A percentile compares a stretch with the other conserved stretches of the same genome.
phyloP scores from a whole-genome alignment of 768 basidiomycete genomes.

The Phylloporus rhodoxanthus region DNA sequence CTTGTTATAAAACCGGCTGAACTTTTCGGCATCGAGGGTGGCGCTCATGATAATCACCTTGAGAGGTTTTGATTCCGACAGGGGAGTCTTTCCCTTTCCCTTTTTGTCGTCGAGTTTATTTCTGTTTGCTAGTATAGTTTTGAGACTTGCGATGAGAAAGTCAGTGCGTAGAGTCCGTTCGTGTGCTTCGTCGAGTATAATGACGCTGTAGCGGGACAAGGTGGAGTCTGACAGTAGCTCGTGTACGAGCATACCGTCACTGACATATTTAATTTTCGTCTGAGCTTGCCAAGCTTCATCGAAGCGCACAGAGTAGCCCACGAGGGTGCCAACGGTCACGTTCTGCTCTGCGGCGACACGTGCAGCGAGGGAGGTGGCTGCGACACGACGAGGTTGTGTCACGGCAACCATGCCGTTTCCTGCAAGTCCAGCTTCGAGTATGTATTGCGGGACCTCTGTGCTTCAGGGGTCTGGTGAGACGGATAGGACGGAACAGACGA shows the following conservation, averaged over 20 bases:
- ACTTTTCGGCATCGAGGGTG: conserved; percentile 92
- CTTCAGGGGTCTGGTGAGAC: conserved; percentile 27
- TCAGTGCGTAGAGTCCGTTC: conserved; percentile 94
- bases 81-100: conserved; percentile 35
- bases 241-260: conserved; percentile 95
- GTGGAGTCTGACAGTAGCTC: conserved; percentile 79
- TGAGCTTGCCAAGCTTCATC: conserved; percentile 68
- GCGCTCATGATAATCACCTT: conserved; percentile 98
- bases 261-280: conserved; percentile 93
- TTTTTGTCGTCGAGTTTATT: conserved; percentile 47
- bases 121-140: conserved; percentile 66
- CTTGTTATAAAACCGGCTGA: conserved; percentile 83
- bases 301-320: conserved; percentile 96
- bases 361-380: conserved; percentile 88
- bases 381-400: conserved; percentile 93
- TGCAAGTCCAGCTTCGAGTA: conserved; percentile 75
- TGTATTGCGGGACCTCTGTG: conserved; percentile 92
- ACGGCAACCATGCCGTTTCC: conserved; percentile 76
- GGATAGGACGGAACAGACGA: neutral
- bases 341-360: conserved; percentile 87
- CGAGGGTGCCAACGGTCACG: conserved; percentile 60
- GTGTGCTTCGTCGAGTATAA: conserved; percentile 96
- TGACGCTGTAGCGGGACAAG: conserved; percentile 75
- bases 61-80: conserved; percentile 50
- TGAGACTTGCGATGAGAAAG: conserved; percentile 84